These are phyloP conservation scores for Solanum stenotomum DNA, from an alignment of 257 asterid genomes.

Conservation along the genomic window DNA sequence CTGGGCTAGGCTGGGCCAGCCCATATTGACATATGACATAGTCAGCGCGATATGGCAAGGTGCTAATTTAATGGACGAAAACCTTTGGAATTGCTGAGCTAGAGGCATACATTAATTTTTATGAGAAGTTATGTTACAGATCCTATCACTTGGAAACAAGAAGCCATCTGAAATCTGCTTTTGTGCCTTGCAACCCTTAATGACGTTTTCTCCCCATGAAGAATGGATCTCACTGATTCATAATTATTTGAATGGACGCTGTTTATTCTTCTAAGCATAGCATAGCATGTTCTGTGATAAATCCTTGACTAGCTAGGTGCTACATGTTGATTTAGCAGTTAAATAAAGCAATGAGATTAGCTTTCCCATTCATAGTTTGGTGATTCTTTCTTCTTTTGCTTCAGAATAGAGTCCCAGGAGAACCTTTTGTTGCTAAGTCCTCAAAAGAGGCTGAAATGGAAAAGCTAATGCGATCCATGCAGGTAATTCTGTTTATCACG, in stretches of 20 bases:
- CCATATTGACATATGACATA: neutral
- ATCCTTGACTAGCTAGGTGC: neutral
- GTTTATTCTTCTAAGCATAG: neutral
- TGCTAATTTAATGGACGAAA: neutral
- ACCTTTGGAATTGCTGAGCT: neutral
- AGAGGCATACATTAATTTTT: neutral
- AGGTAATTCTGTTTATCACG: constrained; percentile 30
- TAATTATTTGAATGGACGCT: neutral
- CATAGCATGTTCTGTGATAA: neutral
- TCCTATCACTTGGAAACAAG: neutral
- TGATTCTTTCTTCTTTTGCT: constrained; percentile 1
- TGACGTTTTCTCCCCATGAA: neutral
- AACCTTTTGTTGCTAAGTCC: constrained; percentile 74
- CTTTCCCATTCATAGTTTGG: neutral
- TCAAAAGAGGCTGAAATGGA: constrained; percentile 94
- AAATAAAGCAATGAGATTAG: neutral
- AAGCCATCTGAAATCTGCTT: neutral
- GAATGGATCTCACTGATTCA: neutral
- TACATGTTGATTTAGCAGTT: neutral
- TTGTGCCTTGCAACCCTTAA: neutral
- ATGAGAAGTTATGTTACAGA: neutral
- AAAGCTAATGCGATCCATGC: constrained; percentile 75
- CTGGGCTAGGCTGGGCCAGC: neutral
- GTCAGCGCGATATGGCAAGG: neutral
- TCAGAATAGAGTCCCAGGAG: constrained; percentile 83